Conservation (phyloP, 139 green algal species). For the Ettlia oleoabundans region DNA sequence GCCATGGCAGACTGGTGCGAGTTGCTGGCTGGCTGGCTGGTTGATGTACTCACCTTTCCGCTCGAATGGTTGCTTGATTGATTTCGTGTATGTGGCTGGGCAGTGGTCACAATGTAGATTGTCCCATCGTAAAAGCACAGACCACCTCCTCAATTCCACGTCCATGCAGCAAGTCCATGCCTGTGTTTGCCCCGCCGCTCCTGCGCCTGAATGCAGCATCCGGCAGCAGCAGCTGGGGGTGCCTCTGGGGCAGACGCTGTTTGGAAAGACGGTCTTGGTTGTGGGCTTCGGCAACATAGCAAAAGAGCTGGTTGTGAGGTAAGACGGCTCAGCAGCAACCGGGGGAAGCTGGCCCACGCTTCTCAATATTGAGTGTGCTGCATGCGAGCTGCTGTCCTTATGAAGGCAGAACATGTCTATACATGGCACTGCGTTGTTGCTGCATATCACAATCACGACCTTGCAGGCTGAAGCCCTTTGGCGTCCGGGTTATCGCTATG, state of each 20-base stretch:
- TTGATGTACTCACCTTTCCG: no score
- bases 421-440: no score
- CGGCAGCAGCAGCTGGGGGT: constrained; percentile 32
- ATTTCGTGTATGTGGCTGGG: no score
- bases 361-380: not conserved
- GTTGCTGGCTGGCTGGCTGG: no score
- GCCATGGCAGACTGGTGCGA: constrained; percentile 39
- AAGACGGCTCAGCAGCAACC: not conserved
- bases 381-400: no score
- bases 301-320: constrained; percentile 60
- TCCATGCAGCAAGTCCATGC: not conserved
- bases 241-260: constrained; percentile 53
- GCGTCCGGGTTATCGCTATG: constrained; percentile 9
- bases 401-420: no score
- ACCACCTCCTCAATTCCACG: not conserved
- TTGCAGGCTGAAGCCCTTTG: constrained; percentile 52
- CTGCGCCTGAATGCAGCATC: constrained; percentile 32
- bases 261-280: constrained; percentile 48
- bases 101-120: no score
- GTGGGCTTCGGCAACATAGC: constrained; percentile 66
- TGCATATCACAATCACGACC: no score
- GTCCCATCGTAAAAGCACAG: no score
- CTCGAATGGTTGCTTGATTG: no score
- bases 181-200: no score
- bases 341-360: no score